A percentile compares a stretch with the other conserved stretches of the same genome.
Evolutionary conservation across 1,139 yeast genomes (phyloP).

Genomic region (Pichia kudriavzevii): DNA sequence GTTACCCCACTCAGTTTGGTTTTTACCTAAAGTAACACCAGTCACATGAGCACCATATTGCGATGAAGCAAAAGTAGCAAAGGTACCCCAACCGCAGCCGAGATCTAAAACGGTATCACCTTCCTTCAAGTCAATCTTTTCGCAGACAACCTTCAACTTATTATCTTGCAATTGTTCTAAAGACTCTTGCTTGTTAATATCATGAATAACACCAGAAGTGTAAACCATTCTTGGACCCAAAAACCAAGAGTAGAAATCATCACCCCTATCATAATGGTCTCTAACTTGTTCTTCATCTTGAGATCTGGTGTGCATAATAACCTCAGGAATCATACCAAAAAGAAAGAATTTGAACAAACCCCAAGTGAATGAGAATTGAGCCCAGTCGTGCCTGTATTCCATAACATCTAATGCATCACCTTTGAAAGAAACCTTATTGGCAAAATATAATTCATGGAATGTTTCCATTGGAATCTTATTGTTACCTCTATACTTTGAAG

Average conservation of each 20-base stretch:
- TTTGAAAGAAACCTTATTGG: slow-evolving; percentile 75
- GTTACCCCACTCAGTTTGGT: slow-evolving; percentile 90
- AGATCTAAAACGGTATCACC: slow-evolving; percentile 76
- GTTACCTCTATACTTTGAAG: slow-evolving; percentile 62
- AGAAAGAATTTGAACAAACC: slow-evolving; percentile 75
- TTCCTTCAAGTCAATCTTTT: slow-evolving; percentile 65
- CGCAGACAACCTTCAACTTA: slow-evolving; percentile 81
- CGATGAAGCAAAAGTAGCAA: slow-evolving; percentile 77
- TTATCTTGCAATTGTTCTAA: slow-evolving; percentile 87
- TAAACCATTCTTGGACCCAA: slow-evolving; percentile 92
- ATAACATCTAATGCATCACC: slow-evolving; percentile 80
- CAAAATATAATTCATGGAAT: slow-evolving; percentile 82
- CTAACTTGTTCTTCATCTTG: slow-evolving; percentile 96
- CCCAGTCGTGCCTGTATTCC: slow-evolving; percentile 92
- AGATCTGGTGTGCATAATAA: slow-evolving; percentile 81
- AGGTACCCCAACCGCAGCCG: slow-evolving; percentile 97
- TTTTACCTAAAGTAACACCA: slow-evolving; percentile 82
- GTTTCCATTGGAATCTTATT: slow-evolving; percentile 88
- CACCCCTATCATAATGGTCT: slow-evolving; percentile 95
- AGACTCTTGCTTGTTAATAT: slow-evolving; percentile 63
- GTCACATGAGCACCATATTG: slow-evolving; percentile 83
- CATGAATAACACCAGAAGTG: slow-evolving; percentile 79
- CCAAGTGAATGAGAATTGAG: slow-evolving; percentile 69
- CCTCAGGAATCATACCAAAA: slow-evolving; percentile 89
- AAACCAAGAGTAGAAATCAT: slow-evolving; percentile 91